phyloP scores from a whole-genome alignment of 257 asterid genomes.

The Paraleonurus japonicus region DNA sequence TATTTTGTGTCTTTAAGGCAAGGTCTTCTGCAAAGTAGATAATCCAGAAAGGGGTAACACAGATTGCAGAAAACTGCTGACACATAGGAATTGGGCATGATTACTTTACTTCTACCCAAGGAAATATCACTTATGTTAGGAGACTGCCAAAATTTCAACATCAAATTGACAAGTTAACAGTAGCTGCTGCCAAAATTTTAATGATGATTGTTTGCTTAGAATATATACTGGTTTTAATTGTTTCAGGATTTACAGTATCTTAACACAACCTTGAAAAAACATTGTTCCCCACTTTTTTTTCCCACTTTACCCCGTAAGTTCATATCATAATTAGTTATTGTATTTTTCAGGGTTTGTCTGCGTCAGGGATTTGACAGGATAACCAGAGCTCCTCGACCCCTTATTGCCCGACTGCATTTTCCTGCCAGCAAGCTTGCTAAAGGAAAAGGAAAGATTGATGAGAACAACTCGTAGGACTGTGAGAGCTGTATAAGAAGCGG shows the following conservation, averaged over 20 bases:
- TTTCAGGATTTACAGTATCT: constrained; percentile 3
- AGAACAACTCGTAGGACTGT: constrained; percentile 27
- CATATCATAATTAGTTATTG: constrained; percentile 7
- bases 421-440: constrained; percentile 75
- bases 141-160: neutral
- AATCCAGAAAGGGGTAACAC: neutral
- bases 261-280: neutral
- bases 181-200: neutral
- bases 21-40: constrained; percentile 1
- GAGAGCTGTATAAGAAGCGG: constrained; percentile 21
- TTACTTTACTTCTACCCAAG: neutral
- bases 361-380: constrained; percentile 87
- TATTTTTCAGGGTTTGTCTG: constrained; percentile 83
- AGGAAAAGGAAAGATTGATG: constrained; percentile 52
- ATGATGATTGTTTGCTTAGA: neutral
- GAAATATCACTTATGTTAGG: neutral
- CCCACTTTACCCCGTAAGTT: neutral
- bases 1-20: no score
- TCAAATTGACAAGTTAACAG: neutral
- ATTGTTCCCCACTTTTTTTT: neutral
- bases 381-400: constrained; percentile 88
- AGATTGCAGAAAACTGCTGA: neutral
- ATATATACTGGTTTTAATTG: neutral
- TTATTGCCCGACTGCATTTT: constrained; percentile 82
- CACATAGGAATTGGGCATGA: neutral